These are phyloP conservation scores for Citrullus amarus DNA, from an alignment of 306 rosid genomes.

Conservation along the genomic window DNA sequence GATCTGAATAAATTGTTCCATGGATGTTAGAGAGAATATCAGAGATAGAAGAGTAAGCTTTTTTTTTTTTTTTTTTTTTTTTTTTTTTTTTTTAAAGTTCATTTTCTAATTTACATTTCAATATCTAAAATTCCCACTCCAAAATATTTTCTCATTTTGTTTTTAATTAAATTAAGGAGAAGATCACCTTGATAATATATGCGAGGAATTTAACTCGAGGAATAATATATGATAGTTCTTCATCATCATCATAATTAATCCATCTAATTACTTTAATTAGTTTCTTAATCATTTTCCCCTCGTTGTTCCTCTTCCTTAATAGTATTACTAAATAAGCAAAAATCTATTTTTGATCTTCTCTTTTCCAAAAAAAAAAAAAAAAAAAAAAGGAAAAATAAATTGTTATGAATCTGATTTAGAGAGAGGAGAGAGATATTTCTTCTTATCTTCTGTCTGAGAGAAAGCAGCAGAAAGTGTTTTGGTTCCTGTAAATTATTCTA, in stretches of 20 bases:
- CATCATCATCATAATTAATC: background rate
- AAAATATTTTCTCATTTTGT: conserved; percentile 15
- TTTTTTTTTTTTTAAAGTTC: background rate
- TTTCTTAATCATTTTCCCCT: background rate
- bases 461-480: conserved; percentile 12
- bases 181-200: conserved; percentile 12
- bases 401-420: background rate
- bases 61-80: background rate
- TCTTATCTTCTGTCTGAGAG: conserved; percentile 5
- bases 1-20: conserved; percentile 17
- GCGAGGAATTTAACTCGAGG: background rate
- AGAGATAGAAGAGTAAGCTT: conserved; percentile 1
- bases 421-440: conserved; percentile 1
- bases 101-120: background rate
- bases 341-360: background rate
- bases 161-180: conserved; percentile 54
- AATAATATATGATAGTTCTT: background rate
- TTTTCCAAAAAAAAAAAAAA: background rate
- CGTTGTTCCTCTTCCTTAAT: background rate
- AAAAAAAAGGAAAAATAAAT: background rate
- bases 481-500: conserved; percentile 7
- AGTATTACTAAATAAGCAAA: background rate
- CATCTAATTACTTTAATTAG: background rate
- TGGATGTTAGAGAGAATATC: conserved; percentile 2
- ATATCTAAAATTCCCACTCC: background rate